Evolutionary conservation across 2,329 filamentous ascomycete species (phyloP), one percentile per base, ranked within the genome.

Genomic region (Pyrenophora seminiperda): DNA sequence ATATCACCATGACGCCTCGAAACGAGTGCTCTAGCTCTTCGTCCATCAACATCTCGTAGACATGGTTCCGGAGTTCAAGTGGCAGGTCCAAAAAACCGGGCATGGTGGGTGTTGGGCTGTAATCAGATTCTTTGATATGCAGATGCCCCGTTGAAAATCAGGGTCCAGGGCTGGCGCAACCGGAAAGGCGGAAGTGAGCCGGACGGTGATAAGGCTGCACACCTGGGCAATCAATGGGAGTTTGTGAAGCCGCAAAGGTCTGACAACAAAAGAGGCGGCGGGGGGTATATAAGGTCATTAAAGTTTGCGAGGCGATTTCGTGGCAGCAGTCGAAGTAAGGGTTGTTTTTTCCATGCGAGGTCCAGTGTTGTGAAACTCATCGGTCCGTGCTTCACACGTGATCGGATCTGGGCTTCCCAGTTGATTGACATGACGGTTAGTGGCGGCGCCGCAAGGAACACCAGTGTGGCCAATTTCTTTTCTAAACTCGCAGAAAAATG

Each of bases 1-100:
- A 64, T 10, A 69, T 61, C 7, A 63, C 59, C 63, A 70, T 67
- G 3, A 68, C 65, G 14, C 61, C 65, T n/a, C 63, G 63, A 17
- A 59, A 60, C 33, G 54, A 57, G 29, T 57, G 61, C 7, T 61
- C 46, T 13, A 68, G 39, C 27, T 55, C 50, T 44, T 67, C 60
- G 6, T 47, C 22, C 7, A 69, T 52, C 2, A 70, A 48, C n/a
- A 61, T 17, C 18, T 67, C 65, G 43, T 68, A 70, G 3, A 70
- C 56, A 53, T 63, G 50, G 22, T 68, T 64, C 20, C 66, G 57
- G 6, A 67, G 46, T 49, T 70, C 66, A 33, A 67, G 36, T 27
- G 66, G 65, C 10, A 70, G 41, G 34, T 67, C 65, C 46, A 70
- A 41, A n/a, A 70, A 64, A 22, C 64, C 57, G n/a, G 61, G 51